Evolutionary conservation across 192 early-diverging fungal species (phyloP), one percentile per base, ranked within the genome.

Genomic region (Endogone sp.): DNA sequence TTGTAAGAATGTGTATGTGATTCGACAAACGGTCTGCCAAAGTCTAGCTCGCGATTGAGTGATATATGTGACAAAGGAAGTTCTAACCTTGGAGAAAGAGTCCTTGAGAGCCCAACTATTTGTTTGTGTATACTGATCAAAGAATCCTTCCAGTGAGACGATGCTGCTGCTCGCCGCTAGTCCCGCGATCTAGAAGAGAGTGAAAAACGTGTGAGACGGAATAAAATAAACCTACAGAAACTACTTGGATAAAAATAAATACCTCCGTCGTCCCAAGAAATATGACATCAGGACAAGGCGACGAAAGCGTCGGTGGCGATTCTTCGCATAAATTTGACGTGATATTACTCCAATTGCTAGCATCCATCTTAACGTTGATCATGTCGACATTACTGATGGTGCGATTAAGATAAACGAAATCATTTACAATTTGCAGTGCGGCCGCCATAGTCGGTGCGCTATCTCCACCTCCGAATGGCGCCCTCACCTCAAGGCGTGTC

Each of bases 261-360:
- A 67, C 65, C 65, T 67, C 44, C 2, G 65, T 67, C 28, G 65
- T 56, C 27, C 65, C 65, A 8, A 67, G n/a, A 56, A 67, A 59
- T 9, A 67, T 30, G 56, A 67, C 56, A 58, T 67, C 65, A 30
- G 65, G 65, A 56, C 65, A 67, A 24, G 56, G 31, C 6, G 59
- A 28, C 20, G 24, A 32, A 11, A 16, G 37, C 0, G 37, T 49
- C n/a, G n/a, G n/a, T n/a, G n/a, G n/a, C 24, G 49, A 56, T 8
- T 65, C 32, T 32, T 55, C 64, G 31, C 65, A 67, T 4, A 59
- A 54, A 20, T 55, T 58, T 58, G 59, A 55, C 49, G 29, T 32
- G 24, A 59, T 58, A 28, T 58, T 56, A 25, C 56, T 56, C 20
- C 56, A 67, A 10, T 54, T 58, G 26, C 65, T 54, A 2, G 56